Base-by-base conservation (phyloP, 2,329 filamentous ascomycete genomes). In the Colletotrichum sp. region DNA sequence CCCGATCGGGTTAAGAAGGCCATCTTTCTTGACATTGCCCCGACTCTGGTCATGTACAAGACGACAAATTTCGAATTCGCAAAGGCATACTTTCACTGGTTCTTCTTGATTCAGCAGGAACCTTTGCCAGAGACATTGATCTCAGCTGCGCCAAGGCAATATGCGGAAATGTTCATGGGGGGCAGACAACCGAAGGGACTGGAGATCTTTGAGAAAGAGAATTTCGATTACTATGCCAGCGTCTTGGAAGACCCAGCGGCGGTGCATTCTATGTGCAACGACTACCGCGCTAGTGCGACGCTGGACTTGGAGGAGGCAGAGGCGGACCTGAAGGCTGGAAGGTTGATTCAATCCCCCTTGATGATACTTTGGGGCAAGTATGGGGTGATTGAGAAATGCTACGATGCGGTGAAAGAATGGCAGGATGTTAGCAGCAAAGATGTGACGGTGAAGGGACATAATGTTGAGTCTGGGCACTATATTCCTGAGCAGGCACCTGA, bases 11-110 rank as follows among this genome's bases (percentile, higher is more conserved):
- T 90, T 1, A 76, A 79, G 21, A 87, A 82, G 70, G 82, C 84
- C 0, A 85, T 90, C 55, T 75, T 90, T 2, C 82, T 90, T 3
- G 89, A 91, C 72, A 90, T 91, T 58, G 89, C 87, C 55, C 90
- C 90, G 3, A 91, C 89, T 1, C 84, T 89, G 13, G 85, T 85
- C 7, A 91, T 91, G 87, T 92, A 87, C 81, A 82, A 83, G 64
- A 81, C 85, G 18, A 86, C 85, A 4, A 77, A 86, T 67, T 77
- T 84, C 6, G 80, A 81, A 0, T 88, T 90, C 74, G 87, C 89
- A 1, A 83, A 83, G 32, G 84, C 85, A 1, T 91, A 91, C 80
- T 91, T 88, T 78, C 90, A 92, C 81, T 92, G 90, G 90, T 90
- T 90, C 68, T 88, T 92, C 76, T 84, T 92, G 24, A 89, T 90